Base-by-base conservation (phyloP, 257 asterid genomes). In the Gentiana dahurica region DNA sequence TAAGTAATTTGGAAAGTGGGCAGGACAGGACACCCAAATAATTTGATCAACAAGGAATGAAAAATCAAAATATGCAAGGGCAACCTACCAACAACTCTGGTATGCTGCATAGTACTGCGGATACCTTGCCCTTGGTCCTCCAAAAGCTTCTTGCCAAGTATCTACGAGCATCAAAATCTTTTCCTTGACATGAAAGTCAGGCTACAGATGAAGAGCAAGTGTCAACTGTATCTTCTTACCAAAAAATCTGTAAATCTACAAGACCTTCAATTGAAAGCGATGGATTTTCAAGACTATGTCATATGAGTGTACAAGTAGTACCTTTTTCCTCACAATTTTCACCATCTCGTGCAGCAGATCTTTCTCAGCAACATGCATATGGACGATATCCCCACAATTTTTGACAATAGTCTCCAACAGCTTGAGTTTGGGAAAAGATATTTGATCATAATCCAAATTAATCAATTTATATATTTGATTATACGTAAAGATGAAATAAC, bases 101-200 rank as follows among this genome's bases (percentile, higher is more conserved):
- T 92, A 92, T 58, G 99, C 99, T 2, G 71, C 86, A 79, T 73
- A 85, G 69, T 75, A 92, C 66, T 91, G 98, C 51, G 97, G 93
- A 71, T 87, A 85, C 75, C 90, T 83, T 53, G 87, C 93, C 77
- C 93, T 80, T 63, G 95, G 73, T 71, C 97, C 98, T 69, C 98
- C 97, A 83, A 92, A 85, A 61, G 97, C 96, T 80, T 92, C 99
- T 88, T 92, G 99, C 99, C 99, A 92, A 35, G 99, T 92, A 76
- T 92, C 99, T 54, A 92, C 80, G 62, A 92, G 85, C 77, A 80
- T 83, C 75, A 92, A 75, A 69, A 92, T 89, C 83, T 92, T 88
- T 85, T 92, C 99, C 68, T 85, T 92, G 70, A 92, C 99, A 75
- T 83, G 94, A 69, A 85, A 77, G 77, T 92, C 99, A 10, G 99